These are phyloP conservation scores for Penicillium sp. DNA, from an alignment of 2,329 filamentous ascomycete species.

Conservation along the genomic window DNA sequence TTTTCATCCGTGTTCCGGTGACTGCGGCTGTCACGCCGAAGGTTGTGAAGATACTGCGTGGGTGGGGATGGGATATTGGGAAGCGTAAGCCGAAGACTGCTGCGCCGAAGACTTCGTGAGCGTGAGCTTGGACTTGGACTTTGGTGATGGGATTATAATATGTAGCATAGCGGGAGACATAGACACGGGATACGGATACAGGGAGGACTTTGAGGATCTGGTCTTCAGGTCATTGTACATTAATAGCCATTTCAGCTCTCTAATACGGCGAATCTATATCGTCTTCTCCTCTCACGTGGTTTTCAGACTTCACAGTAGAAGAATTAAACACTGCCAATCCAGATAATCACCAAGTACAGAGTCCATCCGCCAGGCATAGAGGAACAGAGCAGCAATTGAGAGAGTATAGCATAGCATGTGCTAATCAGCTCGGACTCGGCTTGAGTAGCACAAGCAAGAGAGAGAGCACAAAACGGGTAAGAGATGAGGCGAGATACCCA, in stretches of 20 bases:
- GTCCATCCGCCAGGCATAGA: conserved; percentile 4
- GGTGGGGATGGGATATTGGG: conserved; percentile 94
- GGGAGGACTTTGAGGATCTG: no score
- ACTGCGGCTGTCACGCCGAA: conserved; percentile 89
- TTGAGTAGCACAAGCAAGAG: conserved; percentile 5
- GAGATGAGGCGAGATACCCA: conserved; percentile 14
- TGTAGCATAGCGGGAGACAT: conserved; percentile 8
- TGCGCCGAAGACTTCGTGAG: conserved; percentile 36
- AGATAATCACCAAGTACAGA: neutral
- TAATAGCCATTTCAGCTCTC: conserved; percentile 28
- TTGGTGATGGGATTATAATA: conserved; percentile 2
- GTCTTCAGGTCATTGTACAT: conserved; percentile 28
- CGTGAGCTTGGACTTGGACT: no score
- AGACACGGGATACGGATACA: conserved; percentile 1
- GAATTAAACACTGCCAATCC: conserved; percentile 9
- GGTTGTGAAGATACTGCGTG: conserved; percentile 80
- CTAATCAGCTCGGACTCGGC: neutral
- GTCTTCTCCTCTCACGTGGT: conserved; percentile 22
- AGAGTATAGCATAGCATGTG: conserved; percentile 6
- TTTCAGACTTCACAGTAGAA: conserved; percentile 14
- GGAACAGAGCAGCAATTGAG: neutral
- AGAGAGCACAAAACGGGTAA: conserved; percentile 7
- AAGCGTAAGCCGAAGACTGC: conserved; percentile 59
- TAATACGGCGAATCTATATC: conserved; percentile 20
- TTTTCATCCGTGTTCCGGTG: conserved; percentile 89